phyloP scores from a whole-genome alignment of 208 protist species.

The Polymyxa betae region DNA sequence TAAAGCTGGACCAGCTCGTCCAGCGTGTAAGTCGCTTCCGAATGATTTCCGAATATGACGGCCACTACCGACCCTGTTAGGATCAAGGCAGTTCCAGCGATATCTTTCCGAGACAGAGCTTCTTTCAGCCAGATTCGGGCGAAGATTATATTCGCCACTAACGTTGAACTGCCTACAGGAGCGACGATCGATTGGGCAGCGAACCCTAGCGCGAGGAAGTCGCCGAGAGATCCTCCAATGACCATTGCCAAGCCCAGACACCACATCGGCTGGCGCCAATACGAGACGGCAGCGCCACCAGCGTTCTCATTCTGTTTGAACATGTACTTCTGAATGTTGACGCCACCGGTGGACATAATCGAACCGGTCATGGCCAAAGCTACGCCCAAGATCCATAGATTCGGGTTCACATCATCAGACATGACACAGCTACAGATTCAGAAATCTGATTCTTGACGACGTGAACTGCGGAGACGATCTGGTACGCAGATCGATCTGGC shows the following conservation, averaged over 20 bases:
- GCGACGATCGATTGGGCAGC: slow-evolving; percentile 59
- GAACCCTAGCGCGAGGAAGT: slow-evolving; percentile 53
- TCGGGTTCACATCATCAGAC: background rate
- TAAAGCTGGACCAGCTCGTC: background rate
- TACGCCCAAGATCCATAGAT: slow-evolving; percentile 28
- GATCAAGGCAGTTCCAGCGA: slow-evolving; percentile 51
- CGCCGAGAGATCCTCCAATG: slow-evolving; percentile 37
- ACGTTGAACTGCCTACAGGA: slow-evolving; percentile 53
- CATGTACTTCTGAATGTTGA: slow-evolving; percentile 57
- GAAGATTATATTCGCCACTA: slow-evolving; percentile 55
- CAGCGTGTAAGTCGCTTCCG: slow-evolving; percentile 38
- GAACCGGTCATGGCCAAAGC: slow-evolving; percentile 50
- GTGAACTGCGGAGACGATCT: too few species aligned
- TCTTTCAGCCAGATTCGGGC: slow-evolving; percentile 56
- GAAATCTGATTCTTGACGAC: too few species aligned
- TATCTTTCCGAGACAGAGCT: background rate
- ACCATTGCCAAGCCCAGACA: slow-evolving; percentile 37
- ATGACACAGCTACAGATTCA: too few species aligned
- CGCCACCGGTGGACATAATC: slow-evolving; percentile 38
- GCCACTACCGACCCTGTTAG: slow-evolving; percentile 53
- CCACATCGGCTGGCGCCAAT: slow-evolving; percentile 29
- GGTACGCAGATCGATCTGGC: too few species aligned
- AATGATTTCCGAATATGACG: slow-evolving; percentile 51
- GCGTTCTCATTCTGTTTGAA: background rate
- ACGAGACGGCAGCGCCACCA: background rate